Evolutionary conservation across 2,329 filamentous ascomycete species (phyloP), one percentile per base, ranked within the genome.

Genomic region (Fusarium circinatum): DNA sequence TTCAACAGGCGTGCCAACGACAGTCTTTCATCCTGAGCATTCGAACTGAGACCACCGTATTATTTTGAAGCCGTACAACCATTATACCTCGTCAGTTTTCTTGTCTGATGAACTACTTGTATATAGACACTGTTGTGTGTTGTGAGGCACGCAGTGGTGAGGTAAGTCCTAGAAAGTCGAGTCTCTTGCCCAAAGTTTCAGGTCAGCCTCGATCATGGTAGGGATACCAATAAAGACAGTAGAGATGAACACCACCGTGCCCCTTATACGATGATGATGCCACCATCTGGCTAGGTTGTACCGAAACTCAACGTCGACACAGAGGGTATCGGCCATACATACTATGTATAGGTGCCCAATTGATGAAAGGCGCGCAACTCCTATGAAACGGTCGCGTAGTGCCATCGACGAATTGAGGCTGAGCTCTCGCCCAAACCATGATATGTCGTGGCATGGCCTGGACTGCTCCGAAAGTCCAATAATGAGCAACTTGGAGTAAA

Each of bases 391-490:
- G 34, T n/a, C 22, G 26, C 45, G 34, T n/a, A 30, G 49, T 54
- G 47, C 38, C 30, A 63, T 42, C 58, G 38, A 68, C 68, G 58
- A 52, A 42, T 48, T 30, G 47, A 64, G 52, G 54, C 59, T 55
- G 42, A 64, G 38, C n/a, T 59, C 48, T 52, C 34, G 45, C 34
- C 30, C 57, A 59, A 67, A 24, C 49, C 22, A 67, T 60, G 47
- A 45, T 41, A 56, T 67, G 54, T 45, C 39, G 57, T 71, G 62
- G 62, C 59, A 70, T 57, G 65, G 68, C 48, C 68, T 69, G 65
- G 65, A 60, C 68, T 60, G 47, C 28, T 58, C 56, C 28, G 30
- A 65, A 41, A 59, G 36, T 58, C 22, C 30, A 47, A 28, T 34
- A 36, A 56, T 49, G 48, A 51, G 54, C 59, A 64, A 30, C 49